These are phyloP conservation scores for Effrenium voratum DNA, from an alignment of 73 alveolate genomes.

Conservation along the genomic window DNA sequence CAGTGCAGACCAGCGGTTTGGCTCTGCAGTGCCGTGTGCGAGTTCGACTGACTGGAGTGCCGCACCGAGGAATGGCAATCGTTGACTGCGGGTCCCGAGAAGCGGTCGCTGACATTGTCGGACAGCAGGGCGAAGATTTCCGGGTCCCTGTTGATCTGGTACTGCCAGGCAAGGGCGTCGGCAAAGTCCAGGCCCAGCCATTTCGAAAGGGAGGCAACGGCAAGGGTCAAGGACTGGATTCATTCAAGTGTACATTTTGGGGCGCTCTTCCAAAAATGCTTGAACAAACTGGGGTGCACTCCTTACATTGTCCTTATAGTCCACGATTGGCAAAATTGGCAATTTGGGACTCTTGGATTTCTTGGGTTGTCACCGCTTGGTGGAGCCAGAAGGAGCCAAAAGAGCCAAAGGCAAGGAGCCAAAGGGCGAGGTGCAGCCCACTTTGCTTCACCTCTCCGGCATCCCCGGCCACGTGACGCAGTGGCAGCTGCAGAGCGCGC, in stretches of 20 bases:
- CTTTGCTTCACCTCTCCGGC: background rate
- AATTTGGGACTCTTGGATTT: too few relatives aligned
- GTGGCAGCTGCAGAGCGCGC: background rate
- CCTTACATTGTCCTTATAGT: too few relatives aligned
- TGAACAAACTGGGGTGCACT: too few relatives aligned
- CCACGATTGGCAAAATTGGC: too few relatives aligned
- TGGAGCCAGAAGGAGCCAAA: too few relatives aligned
- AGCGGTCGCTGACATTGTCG: background rate
- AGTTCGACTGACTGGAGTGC: background rate
- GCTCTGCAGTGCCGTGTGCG: background rate
- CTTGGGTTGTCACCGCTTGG: too few relatives aligned
- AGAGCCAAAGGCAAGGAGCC: background rate
- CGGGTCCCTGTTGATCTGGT: background rate
- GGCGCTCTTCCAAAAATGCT: too few relatives aligned
- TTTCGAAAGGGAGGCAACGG: background rate
- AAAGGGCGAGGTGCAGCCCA: background rate
- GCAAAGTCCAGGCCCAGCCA: background rate
- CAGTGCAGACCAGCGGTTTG: background rate
- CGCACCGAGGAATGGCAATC: background rate
- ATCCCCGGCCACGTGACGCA: background rate
- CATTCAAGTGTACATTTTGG: too few relatives aligned
- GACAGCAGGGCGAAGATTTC: background rate
- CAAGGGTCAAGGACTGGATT: too few relatives aligned
- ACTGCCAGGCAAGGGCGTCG: background rate
- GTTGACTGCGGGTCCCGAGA: background rate